Evolutionary conservation across 108 stramenopile genomes (phyloP), one percentile per base, ranked within the genome.

Genomic region (Seminavis robusta): DNA sequence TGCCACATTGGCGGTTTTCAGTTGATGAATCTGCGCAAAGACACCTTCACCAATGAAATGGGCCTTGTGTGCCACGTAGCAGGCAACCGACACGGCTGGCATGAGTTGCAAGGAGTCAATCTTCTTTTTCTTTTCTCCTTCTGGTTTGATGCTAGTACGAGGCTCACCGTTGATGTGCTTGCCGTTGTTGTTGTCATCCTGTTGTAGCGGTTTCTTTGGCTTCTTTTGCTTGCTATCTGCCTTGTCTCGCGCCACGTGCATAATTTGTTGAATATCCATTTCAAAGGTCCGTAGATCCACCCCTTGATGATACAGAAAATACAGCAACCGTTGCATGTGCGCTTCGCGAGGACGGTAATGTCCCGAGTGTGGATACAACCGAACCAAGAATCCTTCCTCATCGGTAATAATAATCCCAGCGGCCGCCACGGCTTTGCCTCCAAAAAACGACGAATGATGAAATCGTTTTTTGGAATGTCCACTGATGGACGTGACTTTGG

Each of bases 401-500:
- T 76, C 59, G 10, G 79, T 77, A 33, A 88, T 72, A 37, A 88
- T 51, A 29, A 88, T 81, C 26, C 86, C 86, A 2, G 86, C 86
- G 5, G 86, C 79, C 36, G 74, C 63, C 17, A 88, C 86, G 21
- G 73, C 76, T 20, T 77, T 83, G 9, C 86, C 81, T 32, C 84
- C 90, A 58, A 92, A 94, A 56, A 94, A 94, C 31, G 83, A 83
- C 0, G 87, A 89, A 58, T 94, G 94, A 68, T 94, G 94, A 51
- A 94, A 94, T 13, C 94, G 72, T 56, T 81, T 67, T 33, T 71
- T 80, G 23, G 66, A 44, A 17, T 64, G 56, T 33, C 53, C 59
- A 15, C 56, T 59, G 0, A 73, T 39, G 19, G 69, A 59, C 30
- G 86, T 88, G n/a, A 83, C 80, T 56, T 94, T 94, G 45, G 80